Evolutionary conservation across 768 basidiomycete genomes (phyloP).

Genomic region (Pleurotus djamor): DNA sequence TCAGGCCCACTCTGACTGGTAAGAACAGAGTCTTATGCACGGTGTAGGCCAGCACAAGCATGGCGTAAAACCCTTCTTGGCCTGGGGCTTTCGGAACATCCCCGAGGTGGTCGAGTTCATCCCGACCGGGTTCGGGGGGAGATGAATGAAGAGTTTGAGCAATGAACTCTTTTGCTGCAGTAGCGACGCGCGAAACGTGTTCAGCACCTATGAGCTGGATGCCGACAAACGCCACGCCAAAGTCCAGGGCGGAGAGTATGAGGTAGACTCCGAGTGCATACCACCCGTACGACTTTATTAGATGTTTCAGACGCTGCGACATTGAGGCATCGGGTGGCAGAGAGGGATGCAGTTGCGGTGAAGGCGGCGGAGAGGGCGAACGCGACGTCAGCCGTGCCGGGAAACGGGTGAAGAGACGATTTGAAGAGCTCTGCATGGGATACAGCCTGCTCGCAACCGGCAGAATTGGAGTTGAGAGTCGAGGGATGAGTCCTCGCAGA

Average conservation of each 20-base stretch:
- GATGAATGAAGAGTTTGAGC: conserved; percentile 42
- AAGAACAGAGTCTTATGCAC: conserved; percentile 95
- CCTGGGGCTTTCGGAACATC: conserved; percentile 31
- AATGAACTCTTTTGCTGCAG: conserved; percentile 51
- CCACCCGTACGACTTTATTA: conserved; percentile 93
- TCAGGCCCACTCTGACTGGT: conserved; percentile 86
- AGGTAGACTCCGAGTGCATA: conserved; percentile 93
- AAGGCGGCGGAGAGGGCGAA: conserved; percentile 24
- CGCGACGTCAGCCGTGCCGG: conserved; percentile 41
- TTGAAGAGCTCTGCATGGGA: conserved; percentile 22
- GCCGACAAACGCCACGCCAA: conserved; percentile 78
- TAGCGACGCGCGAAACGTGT: conserved; percentile 71
- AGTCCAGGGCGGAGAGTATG: conserved; percentile 73
- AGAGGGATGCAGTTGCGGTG: conserved; percentile 9
- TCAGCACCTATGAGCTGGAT: conserved; percentile 91
- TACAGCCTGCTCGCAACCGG: conserved; percentile 34
- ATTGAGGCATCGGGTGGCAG: conserved; percentile 40
- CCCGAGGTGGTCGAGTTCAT: conserved; percentile 51
- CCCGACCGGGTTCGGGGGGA: conserved; percentile 64
- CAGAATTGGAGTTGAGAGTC: conserved; percentile 47
- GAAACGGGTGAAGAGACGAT: conserved; percentile 47
- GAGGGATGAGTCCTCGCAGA: conserved; percentile 42
- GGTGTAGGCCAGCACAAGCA: conserved; percentile 90
- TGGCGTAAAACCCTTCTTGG: conserved; percentile 84
- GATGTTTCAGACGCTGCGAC: conserved; percentile 71